Base-by-base conservation (phyloP, 306 rosid species). In the Gleditsia sinensis region DNA sequence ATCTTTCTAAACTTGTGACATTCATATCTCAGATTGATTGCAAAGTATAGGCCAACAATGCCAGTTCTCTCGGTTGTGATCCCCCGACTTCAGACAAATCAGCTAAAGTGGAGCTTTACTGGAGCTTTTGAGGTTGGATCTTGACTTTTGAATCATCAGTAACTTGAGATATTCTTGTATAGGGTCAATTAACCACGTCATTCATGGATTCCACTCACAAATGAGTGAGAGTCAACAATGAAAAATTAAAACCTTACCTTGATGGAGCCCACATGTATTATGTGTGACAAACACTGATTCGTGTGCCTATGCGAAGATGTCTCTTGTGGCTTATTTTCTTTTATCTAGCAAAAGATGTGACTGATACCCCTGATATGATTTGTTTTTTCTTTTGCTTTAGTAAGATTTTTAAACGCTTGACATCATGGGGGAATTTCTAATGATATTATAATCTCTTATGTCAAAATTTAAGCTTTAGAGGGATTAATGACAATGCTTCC, bases 11-110 rank as follows among this genome's bases (percentile, higher is more conserved):
- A 61, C 19, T 28, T 19, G 25, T 46, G 60, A 2, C 54, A 6
- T 69, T 67, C 32, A 37, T 69, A 23, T 85, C 78, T 77, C 92
- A 92, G 96, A 81, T 88, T 92, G 91, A 90, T 92, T 66, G 96
- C 98, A 3, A 92, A 92, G 81, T 92, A 92, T 77, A 82, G 98
- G 83, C 96, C 98, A 71, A 87, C 98, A 16, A 92, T 92, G 98
- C 98, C 96, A n/a, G 98, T 90, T 77, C 86, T 92, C 36, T 92
- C 96, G 37, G 98, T 92, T 23, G 94, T 92, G 70, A 75, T 90
- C 67, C 98, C 98, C 51, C 89, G 90, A 50, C 86, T 92, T 1
- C 85, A 69, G 86, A 87, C 96, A 67, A 84, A 92, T 83, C 96
- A 90, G 69, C 87, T 92, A n/a, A 90, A 84, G 76, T 92, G 98